Conservation (phyloP, 2,329 filamentous ascomycete genomes). For the Penicillium hesseltinei region DNA sequence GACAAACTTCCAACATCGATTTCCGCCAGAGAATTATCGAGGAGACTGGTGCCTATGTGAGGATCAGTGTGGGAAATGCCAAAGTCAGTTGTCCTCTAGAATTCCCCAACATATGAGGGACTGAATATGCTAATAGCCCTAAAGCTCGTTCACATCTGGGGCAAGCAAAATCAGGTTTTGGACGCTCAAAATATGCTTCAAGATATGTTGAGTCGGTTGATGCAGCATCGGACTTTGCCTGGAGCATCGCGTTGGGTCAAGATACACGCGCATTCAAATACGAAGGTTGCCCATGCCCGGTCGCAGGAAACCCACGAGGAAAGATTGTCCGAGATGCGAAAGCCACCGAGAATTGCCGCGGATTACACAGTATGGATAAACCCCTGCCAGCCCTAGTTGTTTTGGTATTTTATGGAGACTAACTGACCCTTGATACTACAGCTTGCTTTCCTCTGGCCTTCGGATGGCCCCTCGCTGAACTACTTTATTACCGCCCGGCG, state of each 20-base stretch:
- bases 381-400: background rate
- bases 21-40: background rate
- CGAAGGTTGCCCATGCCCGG: background rate
- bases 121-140: background rate
- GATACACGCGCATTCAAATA: constrained; percentile 1
- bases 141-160: constrained; percentile 6
- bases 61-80: background rate
- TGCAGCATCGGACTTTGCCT: background rate
- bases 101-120: background rate
- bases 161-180: background rate
- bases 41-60: background rate
- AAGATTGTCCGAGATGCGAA: background rate
- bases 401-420: background rate
- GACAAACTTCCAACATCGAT: background rate
- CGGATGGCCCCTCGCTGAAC: constrained; percentile 41
- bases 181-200: background rate
- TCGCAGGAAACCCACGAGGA: background rate
- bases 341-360: background rate
- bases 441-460: constrained; percentile 39
- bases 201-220: background rate
- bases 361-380: background rate
- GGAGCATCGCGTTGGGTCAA: background rate
- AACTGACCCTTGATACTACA: background rate
- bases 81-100: background rate
- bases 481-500: constrained; percentile 43